These are phyloP conservation scores for Phoma sp. DNA, from an alignment of 2,329 filamentous ascomycete genomes.

Conservation along the genomic window DNA sequence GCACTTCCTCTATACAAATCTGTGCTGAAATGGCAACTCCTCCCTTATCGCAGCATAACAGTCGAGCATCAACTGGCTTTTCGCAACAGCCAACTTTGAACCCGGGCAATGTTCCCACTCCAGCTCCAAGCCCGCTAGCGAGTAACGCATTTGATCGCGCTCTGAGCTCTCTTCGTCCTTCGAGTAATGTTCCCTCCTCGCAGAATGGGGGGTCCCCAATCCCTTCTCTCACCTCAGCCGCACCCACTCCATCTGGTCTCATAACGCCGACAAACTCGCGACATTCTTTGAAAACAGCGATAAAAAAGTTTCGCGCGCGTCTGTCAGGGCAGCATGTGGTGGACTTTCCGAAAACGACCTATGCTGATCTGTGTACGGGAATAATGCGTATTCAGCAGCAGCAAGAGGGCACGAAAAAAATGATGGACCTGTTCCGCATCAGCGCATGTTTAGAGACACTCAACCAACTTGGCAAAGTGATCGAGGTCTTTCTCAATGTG, in stretches of 20 bases:
- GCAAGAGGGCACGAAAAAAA: constrained; percentile 14
- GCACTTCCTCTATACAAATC: background rate
- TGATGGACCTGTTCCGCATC: constrained; percentile 27
- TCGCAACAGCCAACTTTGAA: constrained; percentile 23
- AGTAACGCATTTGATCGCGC: constrained; percentile 6
- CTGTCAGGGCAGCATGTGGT: no score
- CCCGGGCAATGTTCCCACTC: background rate
- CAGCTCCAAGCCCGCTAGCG: background rate
- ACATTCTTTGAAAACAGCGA: no score
- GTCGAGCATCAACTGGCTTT: constrained; percentile 20
- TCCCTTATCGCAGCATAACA: constrained; percentile 8
- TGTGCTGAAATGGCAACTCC: background rate
- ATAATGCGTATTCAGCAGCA: background rate
- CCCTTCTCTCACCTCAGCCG: no score
- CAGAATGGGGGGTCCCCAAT: no score
- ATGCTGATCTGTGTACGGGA: no score
- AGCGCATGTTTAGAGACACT: constrained; percentile 41
- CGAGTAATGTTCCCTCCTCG: no score
- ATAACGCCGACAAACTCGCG: no score
- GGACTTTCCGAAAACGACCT: no score
- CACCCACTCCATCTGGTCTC: no score
- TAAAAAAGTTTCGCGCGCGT: no score
- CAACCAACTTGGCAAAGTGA: constrained; percentile 46
- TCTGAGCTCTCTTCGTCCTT: no score
- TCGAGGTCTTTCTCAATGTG: constrained; percentile 47